These are phyloP conservation scores for Leccinum ochraceum DNA, from an alignment of 768 basidiomycete genomes.

Conservation along the genomic window DNA sequence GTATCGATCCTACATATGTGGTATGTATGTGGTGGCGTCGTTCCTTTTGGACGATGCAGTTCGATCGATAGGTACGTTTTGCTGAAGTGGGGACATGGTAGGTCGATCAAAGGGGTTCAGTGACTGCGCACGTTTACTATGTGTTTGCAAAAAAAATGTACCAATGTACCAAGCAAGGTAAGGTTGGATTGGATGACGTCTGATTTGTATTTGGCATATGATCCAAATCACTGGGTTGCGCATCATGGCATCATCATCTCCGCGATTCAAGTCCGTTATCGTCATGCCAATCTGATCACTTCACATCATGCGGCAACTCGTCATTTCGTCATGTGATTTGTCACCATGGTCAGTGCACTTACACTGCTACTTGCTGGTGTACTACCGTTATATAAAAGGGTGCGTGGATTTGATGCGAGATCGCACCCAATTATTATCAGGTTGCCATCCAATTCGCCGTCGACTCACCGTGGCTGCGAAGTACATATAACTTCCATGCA, in stretches of 20 bases:
- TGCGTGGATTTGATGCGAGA: not conserved
- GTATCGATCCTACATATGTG: not conserved
- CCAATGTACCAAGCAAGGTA: not conserved
- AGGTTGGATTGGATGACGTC: not conserved
- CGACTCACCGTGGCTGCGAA: not conserved
- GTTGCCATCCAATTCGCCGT: not conserved
- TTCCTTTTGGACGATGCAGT: not conserved
- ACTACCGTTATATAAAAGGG: not conserved
- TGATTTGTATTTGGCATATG: not conserved
- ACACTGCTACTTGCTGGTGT: not conserved
- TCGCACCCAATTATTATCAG: not conserved
- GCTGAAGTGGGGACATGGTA: not conserved
- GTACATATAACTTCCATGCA: not conserved
- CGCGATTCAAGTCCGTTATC: not conserved
- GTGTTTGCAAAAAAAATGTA: not conserved
- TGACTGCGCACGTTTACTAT: not conserved
- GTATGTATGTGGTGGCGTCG: not conserved
- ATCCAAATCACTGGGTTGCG: not conserved
- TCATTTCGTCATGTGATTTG: not conserved
- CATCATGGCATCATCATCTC: not conserved
- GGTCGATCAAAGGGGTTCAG: not conserved
- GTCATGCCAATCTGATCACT: not conserved
- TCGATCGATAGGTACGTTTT: not conserved
- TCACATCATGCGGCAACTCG: not conserved
- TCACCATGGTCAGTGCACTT: not conserved